A percentile compares a stretch with the other conserved stretches of the same genome.
phyloP scores from a whole-genome alignment of 768 basidiomycete genomes.

The Roridomyces roridus region DNA sequence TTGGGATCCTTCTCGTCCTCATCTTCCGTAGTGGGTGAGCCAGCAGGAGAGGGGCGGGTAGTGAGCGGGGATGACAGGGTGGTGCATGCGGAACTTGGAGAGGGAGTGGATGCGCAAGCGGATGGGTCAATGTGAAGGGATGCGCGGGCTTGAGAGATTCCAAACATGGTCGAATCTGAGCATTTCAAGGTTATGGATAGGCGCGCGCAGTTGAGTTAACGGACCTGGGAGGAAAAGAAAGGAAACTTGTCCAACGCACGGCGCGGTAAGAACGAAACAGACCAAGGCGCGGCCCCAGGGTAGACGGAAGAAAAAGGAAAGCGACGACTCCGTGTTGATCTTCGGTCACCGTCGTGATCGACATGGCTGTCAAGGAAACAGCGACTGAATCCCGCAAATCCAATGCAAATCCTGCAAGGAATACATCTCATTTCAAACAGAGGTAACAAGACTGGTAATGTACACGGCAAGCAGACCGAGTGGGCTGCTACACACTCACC shows the following conservation, averaged over 20 bases:
- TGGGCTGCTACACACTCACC: too few species aligned
- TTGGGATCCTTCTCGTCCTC: constrained; percentile 43
- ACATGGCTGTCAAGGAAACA: constrained; percentile 20
- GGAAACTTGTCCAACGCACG: constrained; percentile 1
- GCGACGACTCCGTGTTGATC: not conserved
- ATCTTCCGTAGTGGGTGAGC: constrained; percentile 31
- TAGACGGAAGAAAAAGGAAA: constrained; percentile 1
- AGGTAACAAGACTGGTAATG: too few species aligned
- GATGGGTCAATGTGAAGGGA: constrained; percentile 28
- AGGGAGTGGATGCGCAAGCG: constrained; percentile 25
- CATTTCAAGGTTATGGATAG: not conserved
- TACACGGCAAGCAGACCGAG: too few species aligned
- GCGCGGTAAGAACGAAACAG: constrained; percentile 13
- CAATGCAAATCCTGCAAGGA: too few species aligned
- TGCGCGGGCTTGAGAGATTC: constrained; percentile 13
- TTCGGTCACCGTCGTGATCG: not conserved
- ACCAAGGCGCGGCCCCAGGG: constrained; percentile 8
- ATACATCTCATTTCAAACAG: too few species aligned
- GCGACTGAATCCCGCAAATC: not conserved
- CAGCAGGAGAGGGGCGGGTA: constrained; percentile 29
- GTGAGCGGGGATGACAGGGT: constrained; percentile 36
- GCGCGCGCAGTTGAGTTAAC: not conserved
- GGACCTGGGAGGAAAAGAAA: not conserved
- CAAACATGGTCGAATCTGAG: constrained; percentile 3
- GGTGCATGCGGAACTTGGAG: constrained; percentile 33